Conservation (phyloP, 345 rosid species). For the Camelina laxa region DNA sequence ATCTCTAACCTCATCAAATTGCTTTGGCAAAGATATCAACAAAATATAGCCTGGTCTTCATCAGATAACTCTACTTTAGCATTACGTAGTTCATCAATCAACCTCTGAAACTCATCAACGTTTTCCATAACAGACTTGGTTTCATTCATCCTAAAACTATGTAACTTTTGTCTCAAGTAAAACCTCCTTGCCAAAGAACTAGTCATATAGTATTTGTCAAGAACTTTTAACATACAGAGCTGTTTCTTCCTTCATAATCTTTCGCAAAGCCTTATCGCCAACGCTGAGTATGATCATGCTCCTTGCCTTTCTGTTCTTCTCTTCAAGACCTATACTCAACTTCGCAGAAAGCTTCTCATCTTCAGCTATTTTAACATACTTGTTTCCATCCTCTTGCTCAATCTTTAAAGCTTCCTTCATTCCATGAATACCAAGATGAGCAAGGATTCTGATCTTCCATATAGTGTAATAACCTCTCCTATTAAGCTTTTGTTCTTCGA, state of each 20-base stretch:
- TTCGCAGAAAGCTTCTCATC: not conserved
- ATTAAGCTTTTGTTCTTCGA: not conserved
- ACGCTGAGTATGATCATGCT: not conserved
- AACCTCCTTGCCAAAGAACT: not conserved
- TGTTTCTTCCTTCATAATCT: not conserved
- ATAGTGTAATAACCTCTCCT: not conserved
- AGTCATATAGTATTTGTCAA: not conserved
- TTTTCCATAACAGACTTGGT: not conserved
- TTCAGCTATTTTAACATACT: not conserved
- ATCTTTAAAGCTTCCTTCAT: slow-evolving; percentile 3
- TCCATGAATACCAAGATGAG: not conserved
- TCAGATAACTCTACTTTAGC: not conserved
- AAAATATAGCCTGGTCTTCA: not conserved
- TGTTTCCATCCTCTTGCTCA: slow-evolving; percentile 1
- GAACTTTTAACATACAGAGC: slow-evolving; percentile 17
- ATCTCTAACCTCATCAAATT: slow-evolving; percentile 6
- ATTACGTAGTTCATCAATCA: slow-evolving; percentile 6
- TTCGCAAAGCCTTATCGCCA: not conserved
- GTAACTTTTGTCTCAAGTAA: not conserved
- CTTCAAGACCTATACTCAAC: not conserved
- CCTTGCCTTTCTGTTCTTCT: slow-evolving; percentile 11
- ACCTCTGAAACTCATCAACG: slow-evolving; percentile 23
- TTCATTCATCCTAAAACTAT: not conserved
- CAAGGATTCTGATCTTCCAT: slow-evolving; percentile 9
- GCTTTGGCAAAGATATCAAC: slow-evolving; percentile 21